Base-by-base conservation (phyloP, 202 grass and related monocot genomes). In the Carex sylvatica region DNA sequence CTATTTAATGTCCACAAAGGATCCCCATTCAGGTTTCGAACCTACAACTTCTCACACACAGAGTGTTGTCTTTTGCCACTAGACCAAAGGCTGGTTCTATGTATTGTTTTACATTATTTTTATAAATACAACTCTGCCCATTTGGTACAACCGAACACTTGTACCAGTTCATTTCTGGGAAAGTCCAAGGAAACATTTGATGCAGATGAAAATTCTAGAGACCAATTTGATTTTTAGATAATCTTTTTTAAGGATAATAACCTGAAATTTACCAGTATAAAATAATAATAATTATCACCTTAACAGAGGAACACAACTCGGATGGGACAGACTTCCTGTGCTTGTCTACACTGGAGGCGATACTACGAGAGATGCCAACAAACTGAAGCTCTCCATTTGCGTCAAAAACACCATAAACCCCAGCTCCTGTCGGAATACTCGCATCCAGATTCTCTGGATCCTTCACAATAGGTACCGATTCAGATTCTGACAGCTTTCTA, bases 351-450 rank as follows among this genome's bases (percentile, higher is more conserved):
- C 89, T 92, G 73, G 84, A 85, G 28, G 88, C 82, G 64, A 97
- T 71, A 82, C 92, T 97, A 38, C 91, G 86, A 18, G 92, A 93
- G 14, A 95, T 88, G 22, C 92, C 92, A 14, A 98, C 47, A 81
- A 95, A 98, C 89, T 95, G 92, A 65, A 98, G 84, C 14, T 83
- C 84, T 6, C 91, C 89, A 16, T 83, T 42, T 54, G 79, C 61
- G 40, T 98, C 92, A 64, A 86, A 98, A 9, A 95, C 82, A 2
- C 87, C 91, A 19, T 95, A 98, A 23, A 95, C 90, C 12, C 91
- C 92, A 3, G 95, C 74, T 52, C 52, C 88, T 2, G 85, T 20
- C 0, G 91, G 87, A n/a, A 98, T 83, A 33, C 74, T 77, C 6
- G 80, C 46, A 52, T 91, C 38, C 22, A 85, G 58, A 55, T 89